These are phyloP conservation scores for Phialophora expanda DNA, from an alignment of 2,329 filamentous ascomycete genomes.

Conservation along the genomic window DNA sequence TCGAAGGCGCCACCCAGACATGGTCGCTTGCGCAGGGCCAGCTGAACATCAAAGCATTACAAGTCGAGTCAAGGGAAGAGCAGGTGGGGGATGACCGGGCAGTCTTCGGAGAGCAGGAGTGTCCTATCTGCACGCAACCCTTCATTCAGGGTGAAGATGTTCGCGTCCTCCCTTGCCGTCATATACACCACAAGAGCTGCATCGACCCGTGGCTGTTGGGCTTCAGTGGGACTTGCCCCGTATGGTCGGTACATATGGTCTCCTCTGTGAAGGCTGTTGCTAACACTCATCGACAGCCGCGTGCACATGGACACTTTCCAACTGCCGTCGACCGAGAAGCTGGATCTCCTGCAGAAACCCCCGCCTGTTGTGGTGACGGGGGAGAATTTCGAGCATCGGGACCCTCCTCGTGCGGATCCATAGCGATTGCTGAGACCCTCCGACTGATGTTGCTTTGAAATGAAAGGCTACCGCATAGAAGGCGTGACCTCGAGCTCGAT, in stretches of 20 bases:
- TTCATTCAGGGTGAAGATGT: constrained; percentile 13
- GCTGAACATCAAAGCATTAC: constrained; percentile 10
- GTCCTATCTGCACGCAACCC: constrained; percentile 15
- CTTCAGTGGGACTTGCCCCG: constrained; percentile 20
- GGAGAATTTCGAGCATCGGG: neutral
- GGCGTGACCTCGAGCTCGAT: neutral
- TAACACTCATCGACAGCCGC: constrained; percentile 7
- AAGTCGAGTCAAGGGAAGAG: neutral
- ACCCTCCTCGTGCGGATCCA: neutral
- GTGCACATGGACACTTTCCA: constrained; percentile 15
- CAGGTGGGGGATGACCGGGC: neutral
- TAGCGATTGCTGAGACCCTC: neutral
- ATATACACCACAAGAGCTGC: constrained; percentile 20
- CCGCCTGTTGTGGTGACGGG: constrained; percentile 2
- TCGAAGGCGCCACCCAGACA: neutral
- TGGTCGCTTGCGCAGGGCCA: constrained; percentile 15
- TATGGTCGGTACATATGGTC: constrained; percentile 10
- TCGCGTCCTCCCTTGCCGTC: constrained; percentile 21
- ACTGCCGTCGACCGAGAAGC: neutral
- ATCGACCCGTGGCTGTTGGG: constrained; percentile 23
- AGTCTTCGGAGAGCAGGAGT: constrained; percentile 8
- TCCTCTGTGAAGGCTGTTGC: neutral
- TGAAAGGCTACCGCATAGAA: neutral
- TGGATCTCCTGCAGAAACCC: neutral
- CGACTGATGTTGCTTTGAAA: neutral